Evolutionary conservation across 306 rosid genomes (phyloP), one percentile per base, ranked within the genome.

Genomic region (Sesbania bispinosa): DNA sequence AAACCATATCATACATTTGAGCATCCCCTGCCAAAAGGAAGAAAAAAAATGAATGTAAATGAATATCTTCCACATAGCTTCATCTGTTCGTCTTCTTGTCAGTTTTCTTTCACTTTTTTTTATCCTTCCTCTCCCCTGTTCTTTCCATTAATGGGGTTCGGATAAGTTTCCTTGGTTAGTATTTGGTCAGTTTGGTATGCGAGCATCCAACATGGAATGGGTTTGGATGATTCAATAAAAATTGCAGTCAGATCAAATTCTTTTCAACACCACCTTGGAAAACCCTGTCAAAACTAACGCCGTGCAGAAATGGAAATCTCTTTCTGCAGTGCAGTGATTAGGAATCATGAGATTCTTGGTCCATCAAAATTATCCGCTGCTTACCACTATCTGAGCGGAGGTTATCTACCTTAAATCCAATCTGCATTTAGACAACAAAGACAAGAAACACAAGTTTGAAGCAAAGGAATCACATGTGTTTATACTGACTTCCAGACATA

Each of bases 361-460:
- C 96, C 80, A 86, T 81, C 88, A 91, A 85, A 80, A 91, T 69
- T 69, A 88, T 79, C 5, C 99, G 93, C 80, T 85, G 99, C 94
- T 95, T 95, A 9, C 78, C 90, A 58, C 96, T 91, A 11, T 95
- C 99, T 3, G 90, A 35, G 27, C 99, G 97, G 53, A 95, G 96
- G 83, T 14, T 83, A n/a, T 95, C 97, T 67, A 88, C 85, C 84
- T 94, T 95, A 24, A 76, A 83, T 69, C 88, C 96, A 62, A 85
- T 69, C 99, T 95, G 85, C 67, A 68, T 18, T 69, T 45, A 54
- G 70, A 62, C 41, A 68, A 68, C 67, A 69, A 61, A 45, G 11
- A 32, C 14, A 75, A 53, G 10, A 59, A 64, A 21, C 52, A 42
- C 39, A 60, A 55, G 61, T 48, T 47, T 35, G 21, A 36, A 24